Evolutionary conservation across 2,329 filamentous ascomycete species (phyloP).

Genomic region (Seiridium cupressi): DNA sequence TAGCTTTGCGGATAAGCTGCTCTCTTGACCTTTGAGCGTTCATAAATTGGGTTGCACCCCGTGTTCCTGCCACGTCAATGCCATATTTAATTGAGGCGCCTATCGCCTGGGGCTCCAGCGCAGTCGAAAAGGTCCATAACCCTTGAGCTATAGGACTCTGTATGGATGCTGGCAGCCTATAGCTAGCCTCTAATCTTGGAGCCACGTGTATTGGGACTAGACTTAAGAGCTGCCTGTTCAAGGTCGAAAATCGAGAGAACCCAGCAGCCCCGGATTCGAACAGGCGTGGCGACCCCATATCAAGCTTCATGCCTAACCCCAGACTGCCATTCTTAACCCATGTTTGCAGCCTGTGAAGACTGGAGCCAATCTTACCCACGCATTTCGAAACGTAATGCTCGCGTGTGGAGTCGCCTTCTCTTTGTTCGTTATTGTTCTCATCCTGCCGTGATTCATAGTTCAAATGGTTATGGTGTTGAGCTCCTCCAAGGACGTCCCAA

Average conservation of each 20-base stretch:
- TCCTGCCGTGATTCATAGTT: background rate
- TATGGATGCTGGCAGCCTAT: slow-evolving; percentile 22
- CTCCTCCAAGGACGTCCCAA: background rate
- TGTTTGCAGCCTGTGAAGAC: background rate
- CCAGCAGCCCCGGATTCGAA: slow-evolving; percentile 16
- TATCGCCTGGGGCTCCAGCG: slow-evolving; percentile 14
- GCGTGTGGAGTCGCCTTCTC: background rate
- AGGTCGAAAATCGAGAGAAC: slow-evolving; percentile 29
- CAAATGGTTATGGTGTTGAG: background rate
- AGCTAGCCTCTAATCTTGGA: slow-evolving; percentile 41
- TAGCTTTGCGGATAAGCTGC: background rate
- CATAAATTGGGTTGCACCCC: background rate
- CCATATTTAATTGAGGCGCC: slow-evolving; percentile 21
- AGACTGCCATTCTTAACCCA: slow-evolving; percentile 30
- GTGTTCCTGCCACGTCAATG: background rate
- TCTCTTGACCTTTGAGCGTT: background rate
- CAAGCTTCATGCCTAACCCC: background rate
- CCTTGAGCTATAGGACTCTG: slow-evolving; percentile 10
- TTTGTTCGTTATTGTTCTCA: background rate
- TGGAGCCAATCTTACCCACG: background rate
- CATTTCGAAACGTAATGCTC: background rate
- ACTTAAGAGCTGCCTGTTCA: slow-evolving; percentile 25
- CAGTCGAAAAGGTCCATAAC: slow-evolving; percentile 40
- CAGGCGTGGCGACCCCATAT: background rate
- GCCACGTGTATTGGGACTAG: slow-evolving; percentile 24